These are phyloP conservation scores for Phytophthora crassamura DNA, from an alignment of 352 stramenopile species.

Conservation along the genomic window DNA sequence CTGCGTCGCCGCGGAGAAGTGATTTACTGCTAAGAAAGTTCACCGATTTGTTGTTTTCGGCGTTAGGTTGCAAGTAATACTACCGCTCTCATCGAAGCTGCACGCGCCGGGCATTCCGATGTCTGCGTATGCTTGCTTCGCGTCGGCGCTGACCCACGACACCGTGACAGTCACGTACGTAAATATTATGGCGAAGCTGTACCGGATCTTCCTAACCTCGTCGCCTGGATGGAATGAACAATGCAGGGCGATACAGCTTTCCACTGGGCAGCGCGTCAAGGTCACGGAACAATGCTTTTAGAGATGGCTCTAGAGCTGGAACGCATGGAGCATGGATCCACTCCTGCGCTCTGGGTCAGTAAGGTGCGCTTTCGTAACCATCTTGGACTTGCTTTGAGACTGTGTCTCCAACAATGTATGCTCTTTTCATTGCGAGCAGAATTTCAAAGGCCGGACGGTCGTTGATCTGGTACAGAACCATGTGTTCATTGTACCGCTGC, in stretches of 20 bases:
- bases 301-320: conserved; percentile 54
- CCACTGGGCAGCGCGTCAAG: conserved; percentile 68
- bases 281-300: conserved; percentile 59
- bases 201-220: no score
- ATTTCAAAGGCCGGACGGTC: conserved; percentile 58
- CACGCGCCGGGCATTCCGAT: conserved; percentile 53
- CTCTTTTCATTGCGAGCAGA: conserved; percentile 35
- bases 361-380: conserved; percentile 42
- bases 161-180: conserved; percentile 55
- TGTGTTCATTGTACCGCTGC: conserved; percentile 51
- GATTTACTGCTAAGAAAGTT: not conserved
- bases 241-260: conserved; percentile 72
- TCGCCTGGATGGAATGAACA: not conserved
- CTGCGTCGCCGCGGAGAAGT: not conserved
- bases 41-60: not conserved
- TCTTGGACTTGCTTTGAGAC: not conserved
- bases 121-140: conserved; percentile 58
- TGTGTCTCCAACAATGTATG: not conserved
- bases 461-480: conserved; percentile 53
- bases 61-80: conserved; percentile 51
- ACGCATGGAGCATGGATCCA: conserved; percentile 26
- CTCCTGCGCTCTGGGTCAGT: conserved; percentile 49
- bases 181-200: not conserved
- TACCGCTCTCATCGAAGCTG: conserved; percentile 69
- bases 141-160: conserved; percentile 47